Evolutionary conservation across 331 rosid species (phyloP).

Genomic region (Prunus yedoensis): DNA sequence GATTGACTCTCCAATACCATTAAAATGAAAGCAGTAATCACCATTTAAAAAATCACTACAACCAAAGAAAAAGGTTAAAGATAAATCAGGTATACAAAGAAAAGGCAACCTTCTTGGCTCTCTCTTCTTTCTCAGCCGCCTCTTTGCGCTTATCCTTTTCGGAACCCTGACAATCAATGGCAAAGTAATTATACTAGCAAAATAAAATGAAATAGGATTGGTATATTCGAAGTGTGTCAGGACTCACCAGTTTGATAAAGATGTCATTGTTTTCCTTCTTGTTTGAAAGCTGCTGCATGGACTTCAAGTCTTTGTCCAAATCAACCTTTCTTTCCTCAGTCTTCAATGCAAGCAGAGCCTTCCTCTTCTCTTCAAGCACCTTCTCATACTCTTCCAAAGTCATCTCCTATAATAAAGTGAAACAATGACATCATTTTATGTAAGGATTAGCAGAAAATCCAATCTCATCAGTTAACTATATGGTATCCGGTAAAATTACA

Average conservation of each 20-base stretch:
- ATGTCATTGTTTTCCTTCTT: constrained; percentile 72
- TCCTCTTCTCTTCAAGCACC: constrained; percentile 81
- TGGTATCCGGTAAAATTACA: background rate
- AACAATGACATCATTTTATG: background rate
- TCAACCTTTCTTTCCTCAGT: constrained; percentile 79
- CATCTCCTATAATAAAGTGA: constrained; percentile 54
- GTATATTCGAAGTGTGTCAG: too few relatives aligned
- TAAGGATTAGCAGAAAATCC: background rate
- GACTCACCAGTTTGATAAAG: constrained; percentile 66
- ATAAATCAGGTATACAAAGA: background rate
- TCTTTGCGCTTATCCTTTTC: constrained; percentile 87
- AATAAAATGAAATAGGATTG: background rate
- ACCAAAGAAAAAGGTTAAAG: background rate
- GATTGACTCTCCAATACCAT: background rate
- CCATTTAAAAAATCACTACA: background rate
- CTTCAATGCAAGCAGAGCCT: constrained; percentile 57
- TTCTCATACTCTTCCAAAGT: constrained; percentile 85
- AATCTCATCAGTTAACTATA: background rate
- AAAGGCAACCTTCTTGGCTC: constrained; percentile 64
- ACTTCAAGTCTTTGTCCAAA: constrained; percentile 49
- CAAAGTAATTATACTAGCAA: background rate
- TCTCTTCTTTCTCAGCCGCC: constrained; percentile 74
- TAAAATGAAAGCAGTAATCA: background rate
- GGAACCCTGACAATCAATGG: constrained; percentile 46
- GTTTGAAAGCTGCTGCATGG: constrained; percentile 75